A percentile compares a stretch with the other conserved stretches of the same genome.
Conservation (phyloP, 345 rosid species). For the Murraya koenigii region DNA sequence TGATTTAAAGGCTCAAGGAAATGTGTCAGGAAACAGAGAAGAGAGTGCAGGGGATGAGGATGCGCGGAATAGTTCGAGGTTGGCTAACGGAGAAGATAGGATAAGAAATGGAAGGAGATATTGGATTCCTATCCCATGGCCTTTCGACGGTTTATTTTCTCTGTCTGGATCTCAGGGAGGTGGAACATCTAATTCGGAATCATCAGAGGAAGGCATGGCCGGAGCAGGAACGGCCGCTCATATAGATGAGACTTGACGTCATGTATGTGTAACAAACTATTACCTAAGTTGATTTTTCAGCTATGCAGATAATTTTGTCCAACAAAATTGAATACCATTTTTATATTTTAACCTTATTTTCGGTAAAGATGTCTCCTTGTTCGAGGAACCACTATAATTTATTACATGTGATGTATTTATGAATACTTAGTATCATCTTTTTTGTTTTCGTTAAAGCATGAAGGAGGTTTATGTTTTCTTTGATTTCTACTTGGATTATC, state of each 20-base stretch:
- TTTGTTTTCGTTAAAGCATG: neutral
- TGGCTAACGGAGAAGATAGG: neutral
- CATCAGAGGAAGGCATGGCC: constrained; percentile 5
- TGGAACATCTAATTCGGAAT: constrained; percentile 16
- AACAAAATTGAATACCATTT: neutral
- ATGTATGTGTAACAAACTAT: neutral
- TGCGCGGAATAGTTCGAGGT: neutral
- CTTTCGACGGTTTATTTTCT: constrained; percentile 27
- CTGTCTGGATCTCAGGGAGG: constrained; percentile 19
- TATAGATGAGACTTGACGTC: constrained; percentile 21
- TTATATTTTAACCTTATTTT: neutral
- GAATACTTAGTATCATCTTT: neutral
- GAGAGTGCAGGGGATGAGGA: neutral
- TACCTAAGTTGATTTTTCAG: neutral
- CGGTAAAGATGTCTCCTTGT: no score
- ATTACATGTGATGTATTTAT: neutral
- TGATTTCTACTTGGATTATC: no score
- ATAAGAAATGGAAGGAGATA: constrained; percentile 22
- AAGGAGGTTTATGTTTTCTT: neutral
- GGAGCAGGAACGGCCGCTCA: constrained; percentile 19
- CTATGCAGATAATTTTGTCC: neutral
- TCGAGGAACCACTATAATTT: neutral
- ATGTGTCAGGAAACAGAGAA: constrained; percentile 2
- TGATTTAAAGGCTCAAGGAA: constrained; percentile 20
- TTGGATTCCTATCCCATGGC: constrained; percentile 29